A percentile compares a stretch with the other conserved stretches of the same genome.
phyloP scores from a whole-genome alignment of 768 basidiomycete genomes.

The Rhodotorula taiwanensis region DNA sequence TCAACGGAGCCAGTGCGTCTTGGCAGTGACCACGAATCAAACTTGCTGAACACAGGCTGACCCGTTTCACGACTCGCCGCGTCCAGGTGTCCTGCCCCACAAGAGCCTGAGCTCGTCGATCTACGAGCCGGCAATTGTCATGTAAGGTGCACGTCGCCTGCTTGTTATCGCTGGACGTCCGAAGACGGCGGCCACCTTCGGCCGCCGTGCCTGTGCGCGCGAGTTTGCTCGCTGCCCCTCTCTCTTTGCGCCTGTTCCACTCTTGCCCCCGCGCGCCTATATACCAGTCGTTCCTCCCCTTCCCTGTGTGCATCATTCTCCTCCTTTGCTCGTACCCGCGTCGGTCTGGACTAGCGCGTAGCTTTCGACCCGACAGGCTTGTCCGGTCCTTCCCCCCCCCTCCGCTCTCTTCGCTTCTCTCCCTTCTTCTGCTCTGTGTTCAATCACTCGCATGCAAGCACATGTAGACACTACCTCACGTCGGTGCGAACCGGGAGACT shows the following conservation, averaged over 20 bases:
- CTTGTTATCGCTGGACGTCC: not conserved
- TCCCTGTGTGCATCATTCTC: not conserved
- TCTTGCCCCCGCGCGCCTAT: no score
- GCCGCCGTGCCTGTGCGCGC: no score
- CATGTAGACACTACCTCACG: no score
- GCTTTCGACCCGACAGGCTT: no score
- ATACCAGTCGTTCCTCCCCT: not conserved
- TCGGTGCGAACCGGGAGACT: no score
- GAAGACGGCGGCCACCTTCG: no score
- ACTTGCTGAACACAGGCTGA: not conserved
- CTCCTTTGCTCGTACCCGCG: not conserved
- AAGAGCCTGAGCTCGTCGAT: slow-evolving; percentile 38
- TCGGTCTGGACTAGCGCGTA: no score
- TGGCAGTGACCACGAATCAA: not conserved
- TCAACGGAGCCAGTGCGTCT: slow-evolving; percentile 45
- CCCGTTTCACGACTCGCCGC: not conserved
- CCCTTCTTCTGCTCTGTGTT: not conserved
- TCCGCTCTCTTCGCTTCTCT: not conserved
- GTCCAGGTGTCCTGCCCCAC: slow-evolving; percentile 35
- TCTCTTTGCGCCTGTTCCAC: no score
- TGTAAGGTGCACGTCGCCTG: slow-evolving; percentile 11
- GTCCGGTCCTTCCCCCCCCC: no score
- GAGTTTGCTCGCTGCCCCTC: no score
- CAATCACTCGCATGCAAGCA: no score
- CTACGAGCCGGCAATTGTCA: slow-evolving; percentile 42